Base-by-base conservation (phyloP, 805 yeast species). In the Candida broadrunensis region DNA sequence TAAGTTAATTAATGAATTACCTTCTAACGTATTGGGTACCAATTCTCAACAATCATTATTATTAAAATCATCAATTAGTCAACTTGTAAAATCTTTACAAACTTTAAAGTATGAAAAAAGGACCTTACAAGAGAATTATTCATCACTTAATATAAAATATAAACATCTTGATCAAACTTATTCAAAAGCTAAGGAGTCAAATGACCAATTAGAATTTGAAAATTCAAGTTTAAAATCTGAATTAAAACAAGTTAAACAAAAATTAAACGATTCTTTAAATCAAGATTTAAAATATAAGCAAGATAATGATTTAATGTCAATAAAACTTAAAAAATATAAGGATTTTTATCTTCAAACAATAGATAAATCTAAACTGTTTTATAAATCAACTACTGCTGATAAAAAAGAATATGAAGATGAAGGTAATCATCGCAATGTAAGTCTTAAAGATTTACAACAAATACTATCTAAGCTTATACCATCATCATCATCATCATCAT, bases 241-340 rank as follows among this genome's bases (percentile, higher is more conserved):
- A 23, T 9, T 54, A 13, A 52, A 52, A 32, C 51, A 51, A 24
- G 41, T 54, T 20, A 45, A 29, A 5, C 17, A 18, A 11, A 29
- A 15, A 29, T 14, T n/a, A 8, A 13, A 29, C 14, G 18, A 29
- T 21, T 29, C 32, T 29, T 8, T 6, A 15, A 4, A 29, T 14
- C n/a, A 29, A 29, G 18, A n/a, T 14, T n/a, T 56, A 6, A 54
- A 49, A 15, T 41, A 59, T 36, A 41, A 36, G 26, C 44, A 50
- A 27, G 71, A 65, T 37, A 64, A 60, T 35, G 56, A 47, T 16
- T 49, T 66, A 20, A 49, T 67, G 21, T 50, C 70, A 16, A 54
- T 52, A 20, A 67, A 67, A 42, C 54, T 67, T 36, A 50, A 52
- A 34, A 67, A 67, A 50, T 67, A 67, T 37, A 64, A 63, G 46